Conservation (phyloP, 306 rosid genomes). For the Corylus heterophylla region DNA sequence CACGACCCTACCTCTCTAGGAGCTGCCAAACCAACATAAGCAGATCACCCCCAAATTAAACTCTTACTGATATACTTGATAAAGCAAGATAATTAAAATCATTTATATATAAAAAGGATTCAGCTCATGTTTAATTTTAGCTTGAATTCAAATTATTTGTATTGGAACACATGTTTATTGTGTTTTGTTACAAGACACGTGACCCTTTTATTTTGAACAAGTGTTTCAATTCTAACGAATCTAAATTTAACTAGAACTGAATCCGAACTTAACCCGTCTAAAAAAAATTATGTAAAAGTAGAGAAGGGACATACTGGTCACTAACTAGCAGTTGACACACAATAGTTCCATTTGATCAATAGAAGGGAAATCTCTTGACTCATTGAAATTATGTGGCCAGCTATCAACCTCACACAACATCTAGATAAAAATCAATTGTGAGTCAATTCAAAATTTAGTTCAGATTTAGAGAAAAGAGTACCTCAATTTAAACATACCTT, state of each 20-base stretch:
- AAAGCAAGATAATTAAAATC: background rate
- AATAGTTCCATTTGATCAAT: constrained; percentile 55
- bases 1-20: constrained; percentile 43
- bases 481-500: constrained; percentile 35
- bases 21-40: constrained; percentile 37
- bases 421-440: constrained; percentile 26
- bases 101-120: background rate
- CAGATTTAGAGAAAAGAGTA: no score
- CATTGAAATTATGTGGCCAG: constrained; percentile 78
- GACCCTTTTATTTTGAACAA: no score
- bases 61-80: constrained; percentile 16
- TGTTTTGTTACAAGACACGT: no score
- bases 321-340: constrained; percentile 45
- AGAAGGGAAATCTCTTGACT: constrained; percentile 49
- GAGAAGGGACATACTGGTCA: constrained; percentile 44
- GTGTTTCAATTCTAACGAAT: no score
- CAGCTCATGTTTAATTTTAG: no score
- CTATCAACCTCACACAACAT: constrained; percentile 40
- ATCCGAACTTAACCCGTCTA: no score
- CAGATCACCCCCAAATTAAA: constrained; percentile 20
- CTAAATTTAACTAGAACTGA: no score
- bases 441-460: background rate
- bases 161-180: no score
- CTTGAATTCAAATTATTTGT: no score
- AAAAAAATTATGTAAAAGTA: no score